These are phyloP conservation scores for Yarrowia sp. DNA, from an alignment of 805 yeast species.

Conservation along the genomic window DNA sequence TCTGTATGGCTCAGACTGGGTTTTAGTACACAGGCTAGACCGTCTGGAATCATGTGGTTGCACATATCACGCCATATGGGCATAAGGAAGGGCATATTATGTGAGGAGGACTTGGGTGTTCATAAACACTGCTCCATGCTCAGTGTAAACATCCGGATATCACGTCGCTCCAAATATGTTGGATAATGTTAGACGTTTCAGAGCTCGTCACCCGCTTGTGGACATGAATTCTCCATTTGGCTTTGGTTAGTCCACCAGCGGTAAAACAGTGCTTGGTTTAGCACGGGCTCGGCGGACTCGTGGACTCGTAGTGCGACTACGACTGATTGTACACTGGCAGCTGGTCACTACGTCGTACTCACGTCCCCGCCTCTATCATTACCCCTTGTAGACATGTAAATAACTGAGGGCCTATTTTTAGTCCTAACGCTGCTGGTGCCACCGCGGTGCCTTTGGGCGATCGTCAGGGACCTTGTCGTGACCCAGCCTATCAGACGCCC, in stretches of 20 bases:
- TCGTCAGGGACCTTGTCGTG: slow-evolving; percentile 24
- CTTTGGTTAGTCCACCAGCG: slow-evolving; percentile 20
- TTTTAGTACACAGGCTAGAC: neutral
- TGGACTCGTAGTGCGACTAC: too few relatives aligned
- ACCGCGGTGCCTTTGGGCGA: slow-evolving; percentile 2
- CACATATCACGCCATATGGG: neutral
- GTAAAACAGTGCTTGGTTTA: neutral
- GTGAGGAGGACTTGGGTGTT: too few relatives aligned
- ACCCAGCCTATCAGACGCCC: slow-evolving; percentile 23
- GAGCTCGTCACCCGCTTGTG: slow-evolving; percentile 12
- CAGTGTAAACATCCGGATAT: too few relatives aligned
- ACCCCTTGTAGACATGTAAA: slow-evolving; percentile 4
- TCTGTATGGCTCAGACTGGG: neutral
- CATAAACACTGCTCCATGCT: too few relatives aligned
- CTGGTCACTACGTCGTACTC: too few relatives aligned
- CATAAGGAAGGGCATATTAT: too few relatives aligned
- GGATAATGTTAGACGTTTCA: slow-evolving; percentile 16
- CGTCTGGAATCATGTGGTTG: neutral
- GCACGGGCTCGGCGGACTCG: too few relatives aligned
- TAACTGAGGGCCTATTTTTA: neutral
- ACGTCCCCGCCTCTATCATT: neutral
- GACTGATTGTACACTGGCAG: too few relatives aligned
- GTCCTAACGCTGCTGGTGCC: slow-evolving; percentile 4
- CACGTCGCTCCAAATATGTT: neutral
- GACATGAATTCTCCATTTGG: slow-evolving; percentile 13